Evolutionary conservation across 2,329 filamentous ascomycete species (phyloP), one percentile per base, ranked within the genome.

Genomic region (Dothideomycetes sp.): DNA sequence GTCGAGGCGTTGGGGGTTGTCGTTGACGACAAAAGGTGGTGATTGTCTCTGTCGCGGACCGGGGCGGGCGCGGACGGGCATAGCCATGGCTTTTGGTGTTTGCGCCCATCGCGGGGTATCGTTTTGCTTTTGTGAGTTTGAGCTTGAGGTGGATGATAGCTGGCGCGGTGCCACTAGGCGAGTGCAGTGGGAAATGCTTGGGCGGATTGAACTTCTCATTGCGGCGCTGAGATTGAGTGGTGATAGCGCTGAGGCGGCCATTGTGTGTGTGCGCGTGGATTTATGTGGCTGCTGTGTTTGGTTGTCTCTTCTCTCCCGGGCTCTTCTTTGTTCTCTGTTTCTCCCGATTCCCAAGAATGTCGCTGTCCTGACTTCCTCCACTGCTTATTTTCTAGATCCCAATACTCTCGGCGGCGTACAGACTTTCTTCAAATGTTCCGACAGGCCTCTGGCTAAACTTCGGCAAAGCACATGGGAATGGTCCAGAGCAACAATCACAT

Each of bases 1-100:
- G 59, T 96, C 82, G 41, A 98, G 69, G 55, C 71, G 70, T 49
- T 68, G 70, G 8, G 84, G 84, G 55, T 88, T 78, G 15, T 75
- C 71, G 63, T 96, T 96, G 60, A 87, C 79, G 52, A 58, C 58
- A 74, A 76, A 89, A 64, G 70, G 46, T 52, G 59, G 39, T 66
- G 74, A 54, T 69, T 67, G 63, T 64, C 77, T 56, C 67, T 70
- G 49, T 8, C 40, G 40, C 15, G 34, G 34, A 5, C 22, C 29
- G 64, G 71, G 64, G 67, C 77, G 58, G 70, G 73, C 50, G 64
- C 79, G 67, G 40, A 65, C 57, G 16, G 68, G 67, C 39, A 68
- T 68, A 35, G 56, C 48, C 65, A 71, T 69, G 16, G 58, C 58
- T 16, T 56, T 55, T 4, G 69, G 69, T 28, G 69, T 71, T 46